These are phyloP conservation scores for Huntiella abstrusa DNA, from an alignment of 2,329 filamentous ascomycete genomes.

Conservation along the genomic window DNA sequence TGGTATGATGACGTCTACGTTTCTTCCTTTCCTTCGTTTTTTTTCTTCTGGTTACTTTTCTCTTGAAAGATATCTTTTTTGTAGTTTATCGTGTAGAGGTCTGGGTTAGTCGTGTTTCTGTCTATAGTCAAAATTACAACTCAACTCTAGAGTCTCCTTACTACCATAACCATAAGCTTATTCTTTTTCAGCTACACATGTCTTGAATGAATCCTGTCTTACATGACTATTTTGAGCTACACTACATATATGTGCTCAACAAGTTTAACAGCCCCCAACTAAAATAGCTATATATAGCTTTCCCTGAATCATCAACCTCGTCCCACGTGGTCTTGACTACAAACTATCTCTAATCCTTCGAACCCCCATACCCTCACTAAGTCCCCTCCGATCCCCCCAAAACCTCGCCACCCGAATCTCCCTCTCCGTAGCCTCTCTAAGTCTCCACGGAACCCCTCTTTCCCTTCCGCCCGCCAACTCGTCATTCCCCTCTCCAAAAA, in stretches of 20 bases:
- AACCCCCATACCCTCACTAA: slow-evolving; percentile 23
- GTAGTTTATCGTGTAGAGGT: neutral
- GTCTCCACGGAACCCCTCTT: slow-evolving; percentile 25
- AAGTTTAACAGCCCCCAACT: too few species aligned
- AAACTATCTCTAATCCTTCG: too few species aligned
- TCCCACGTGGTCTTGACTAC: too few species aligned
- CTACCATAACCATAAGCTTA: neutral
- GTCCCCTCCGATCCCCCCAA: slow-evolving; percentile 38
- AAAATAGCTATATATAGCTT: neutral
- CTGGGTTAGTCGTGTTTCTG: neutral
- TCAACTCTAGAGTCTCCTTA: neutral
- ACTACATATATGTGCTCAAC: too few species aligned
- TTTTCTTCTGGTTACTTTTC: slow-evolving; percentile 5
- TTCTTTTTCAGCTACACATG: neutral
- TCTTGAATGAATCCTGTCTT: neutral
- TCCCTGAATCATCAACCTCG: neutral
- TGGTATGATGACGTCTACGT: neutral
- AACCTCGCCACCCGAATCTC: slow-evolving; percentile 34
- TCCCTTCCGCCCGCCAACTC: slow-evolving; percentile 25
- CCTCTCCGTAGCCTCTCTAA: slow-evolving; percentile 23
- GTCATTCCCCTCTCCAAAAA: slow-evolving; percentile 43
- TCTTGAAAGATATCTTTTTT: neutral
- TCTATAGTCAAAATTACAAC: neutral
- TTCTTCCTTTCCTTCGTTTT: neutral
- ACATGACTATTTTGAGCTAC: too few species aligned